A percentile compares a stretch with the other conserved stretches of the same genome.
These are phyloP conservation scores for Reutealis trisperma DNA, from an alignment of 345 rosid species.

Conservation along the genomic window DNA sequence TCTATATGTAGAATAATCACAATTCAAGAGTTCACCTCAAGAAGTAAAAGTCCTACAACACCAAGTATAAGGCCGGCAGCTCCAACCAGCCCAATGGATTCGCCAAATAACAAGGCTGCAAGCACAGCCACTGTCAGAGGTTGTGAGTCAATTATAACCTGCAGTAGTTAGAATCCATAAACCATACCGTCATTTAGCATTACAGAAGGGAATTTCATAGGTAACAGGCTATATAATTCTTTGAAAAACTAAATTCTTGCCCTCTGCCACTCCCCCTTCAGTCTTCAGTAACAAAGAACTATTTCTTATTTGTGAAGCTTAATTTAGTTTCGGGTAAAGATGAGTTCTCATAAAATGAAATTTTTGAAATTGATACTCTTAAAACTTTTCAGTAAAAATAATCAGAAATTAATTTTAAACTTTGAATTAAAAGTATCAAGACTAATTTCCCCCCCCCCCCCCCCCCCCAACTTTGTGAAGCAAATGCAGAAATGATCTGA, in stretches of 20 bases:
- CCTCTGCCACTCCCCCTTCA: background rate
- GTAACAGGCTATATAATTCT: background rate
- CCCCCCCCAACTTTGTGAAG: no score
- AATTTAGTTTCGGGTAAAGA: background rate
- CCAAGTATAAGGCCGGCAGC: constrained; percentile 81
- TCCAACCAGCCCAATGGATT: constrained; percentile 78
- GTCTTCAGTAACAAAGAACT: background rate
- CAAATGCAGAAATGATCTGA: background rate
- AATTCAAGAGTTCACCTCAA: constrained; percentile 54
- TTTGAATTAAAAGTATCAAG: background rate
- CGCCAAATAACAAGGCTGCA: constrained; percentile 76
- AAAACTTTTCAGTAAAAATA: background rate
- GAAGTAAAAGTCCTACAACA: constrained; percentile 80
- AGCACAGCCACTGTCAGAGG: constrained; percentile 88
- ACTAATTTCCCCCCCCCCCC: background rate
- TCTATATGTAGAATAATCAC: background rate
- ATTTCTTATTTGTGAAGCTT: background rate
- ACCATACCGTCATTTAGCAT: background rate
- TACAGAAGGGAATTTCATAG: background rate
- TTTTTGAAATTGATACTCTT: background rate
- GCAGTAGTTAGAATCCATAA: constrained; percentile 20
- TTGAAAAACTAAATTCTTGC: background rate
- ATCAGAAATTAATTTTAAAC: no score
- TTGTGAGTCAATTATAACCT: constrained; percentile 95
- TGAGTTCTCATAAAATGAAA: background rate